Evolutionary conservation across 768 basidiomycete species (phyloP).

Genomic region (Boletus reticulatus): DNA sequence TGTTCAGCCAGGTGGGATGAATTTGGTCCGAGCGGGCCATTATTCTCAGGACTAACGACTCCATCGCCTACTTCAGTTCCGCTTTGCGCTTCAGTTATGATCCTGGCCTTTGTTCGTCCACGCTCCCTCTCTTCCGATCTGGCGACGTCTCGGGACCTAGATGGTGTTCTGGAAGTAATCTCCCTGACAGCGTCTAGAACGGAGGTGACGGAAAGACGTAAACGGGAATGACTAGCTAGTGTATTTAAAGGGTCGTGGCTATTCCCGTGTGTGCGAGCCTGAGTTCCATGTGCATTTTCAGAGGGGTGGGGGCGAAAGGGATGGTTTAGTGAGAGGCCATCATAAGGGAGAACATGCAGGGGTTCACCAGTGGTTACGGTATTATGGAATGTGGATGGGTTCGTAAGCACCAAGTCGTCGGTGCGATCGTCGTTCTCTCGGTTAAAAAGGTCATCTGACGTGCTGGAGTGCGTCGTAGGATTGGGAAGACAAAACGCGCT

Average conservation of each 20-base stretch:
- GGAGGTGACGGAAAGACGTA: conserved; percentile 15
- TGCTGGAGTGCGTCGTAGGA: conserved; percentile 1
- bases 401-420: not conserved
- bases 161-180: conserved; percentile 13
- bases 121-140: conserved; percentile 33
- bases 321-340: not conserved
- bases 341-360: not conserved
- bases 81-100: not conserved
- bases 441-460: conserved; percentile 1
- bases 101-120: conserved; percentile 22
- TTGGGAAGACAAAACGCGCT: not conserved
- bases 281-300: not conserved
- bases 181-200: conserved; percentile 21
- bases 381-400: conserved; percentile 29
- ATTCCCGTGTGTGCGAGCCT: not conserved
- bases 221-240: conserved; percentile 11
- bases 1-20: conserved; percentile 1
- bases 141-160: conserved; percentile 29
- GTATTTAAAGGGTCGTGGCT: not conserved
- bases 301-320: conserved; percentile 1
- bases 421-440: not conserved
- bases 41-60: not conserved
- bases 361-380: conserved; percentile 24
- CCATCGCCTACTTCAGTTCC: not conserved
- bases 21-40: not conserved